Evolutionary conservation across 306 rosid genomes (phyloP), one percentile per base, ranked within the genome.

Genomic region (Castanea mollissima): DNA sequence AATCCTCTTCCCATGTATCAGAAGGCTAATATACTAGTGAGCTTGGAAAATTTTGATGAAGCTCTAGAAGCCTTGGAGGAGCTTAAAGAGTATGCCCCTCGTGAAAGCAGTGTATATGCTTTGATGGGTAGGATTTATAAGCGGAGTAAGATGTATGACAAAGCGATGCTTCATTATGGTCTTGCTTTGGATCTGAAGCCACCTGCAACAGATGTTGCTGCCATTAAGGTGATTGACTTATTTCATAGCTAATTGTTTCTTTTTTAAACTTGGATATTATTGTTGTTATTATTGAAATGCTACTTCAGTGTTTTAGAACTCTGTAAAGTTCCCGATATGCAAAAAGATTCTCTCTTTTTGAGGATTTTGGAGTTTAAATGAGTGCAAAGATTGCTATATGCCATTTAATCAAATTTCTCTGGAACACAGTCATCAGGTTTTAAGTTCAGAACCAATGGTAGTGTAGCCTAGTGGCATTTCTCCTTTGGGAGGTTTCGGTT

Each of bases 1-100:
- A 96, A 96, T 78, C 99, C 99, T 44, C 91, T 96, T 81, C 99
- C 99, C 55, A 96, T 93, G 97, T 96, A 93, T 90, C 99, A 96
- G 73, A 96, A 96, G 91, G 99, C 99, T 58, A 93, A 84, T 76
- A 93, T 96, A 83, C 91, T 96, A 34, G 69, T 88, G 88, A 87
- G 90, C 82, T 83, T 93, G 82, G 97, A 91, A 73, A 85, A 70
- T 21, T 93, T 89, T 56, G 97, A 96, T 1, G 91, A 93, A 80
- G 99, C 99, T 55, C 76, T 96, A 84, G 92, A 86, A 75, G 97
- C 92, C 76, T 85, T 96, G 38, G 91, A 91, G 87, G 96, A 93
- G 83, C 97, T 96, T 73, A 96, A 90, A 81, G 94, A 91, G 81
- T 93, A 86, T 68, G 91, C 98, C 15, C 99, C 99, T 49, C 90